Evolutionary conservation across 805 yeast species (phyloP).

Genomic region (Kazachstania psychrophila): DNA sequence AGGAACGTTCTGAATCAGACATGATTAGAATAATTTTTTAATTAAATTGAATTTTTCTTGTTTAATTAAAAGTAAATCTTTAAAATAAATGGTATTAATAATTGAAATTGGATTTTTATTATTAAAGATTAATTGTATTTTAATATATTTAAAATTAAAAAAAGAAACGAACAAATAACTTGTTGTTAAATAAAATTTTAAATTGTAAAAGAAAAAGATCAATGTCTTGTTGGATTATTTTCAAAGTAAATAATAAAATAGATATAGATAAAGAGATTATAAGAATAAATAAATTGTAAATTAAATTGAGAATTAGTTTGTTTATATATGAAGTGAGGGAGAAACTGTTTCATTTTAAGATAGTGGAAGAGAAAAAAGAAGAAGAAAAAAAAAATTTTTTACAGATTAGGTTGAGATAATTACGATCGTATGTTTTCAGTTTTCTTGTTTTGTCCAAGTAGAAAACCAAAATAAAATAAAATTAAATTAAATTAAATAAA

Average conservation of each 20-base stretch:
- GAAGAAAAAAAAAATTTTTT: too few relatives aligned
- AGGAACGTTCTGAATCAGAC: slow-evolving; percentile 7
- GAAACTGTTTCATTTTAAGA: neutral
- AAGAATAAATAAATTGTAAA: neutral
- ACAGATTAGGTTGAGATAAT: too few relatives aligned
- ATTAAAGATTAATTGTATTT: neutral
- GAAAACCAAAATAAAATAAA: too few relatives aligned
- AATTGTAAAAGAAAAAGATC: slow-evolving; percentile 3
- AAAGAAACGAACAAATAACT: neutral
- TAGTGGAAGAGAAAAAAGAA: too few relatives aligned
- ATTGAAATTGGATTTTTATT: neutral
- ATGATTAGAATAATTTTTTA: slow-evolving; percentile 1
- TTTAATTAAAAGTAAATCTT: neutral
- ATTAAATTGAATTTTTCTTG: neutral
- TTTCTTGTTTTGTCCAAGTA: too few relatives aligned
- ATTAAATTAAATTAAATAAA: too few relatives aligned
- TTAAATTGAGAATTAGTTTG: neutral
- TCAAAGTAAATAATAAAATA: neutral
- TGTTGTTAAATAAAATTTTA: too few relatives aligned
- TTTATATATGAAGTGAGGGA: neutral
- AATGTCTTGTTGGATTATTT: slow-evolving; percentile 3
- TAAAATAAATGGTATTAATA: neutral
- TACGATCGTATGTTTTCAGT: too few relatives aligned
- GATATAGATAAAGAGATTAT: neutral
- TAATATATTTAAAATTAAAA: neutral